Percentiles rank a stretch among this genome's conserved stretches.
phyloP scores from a whole-genome alignment of 768 basidiomycete species.

The Exsudoporus frostii region DNA sequence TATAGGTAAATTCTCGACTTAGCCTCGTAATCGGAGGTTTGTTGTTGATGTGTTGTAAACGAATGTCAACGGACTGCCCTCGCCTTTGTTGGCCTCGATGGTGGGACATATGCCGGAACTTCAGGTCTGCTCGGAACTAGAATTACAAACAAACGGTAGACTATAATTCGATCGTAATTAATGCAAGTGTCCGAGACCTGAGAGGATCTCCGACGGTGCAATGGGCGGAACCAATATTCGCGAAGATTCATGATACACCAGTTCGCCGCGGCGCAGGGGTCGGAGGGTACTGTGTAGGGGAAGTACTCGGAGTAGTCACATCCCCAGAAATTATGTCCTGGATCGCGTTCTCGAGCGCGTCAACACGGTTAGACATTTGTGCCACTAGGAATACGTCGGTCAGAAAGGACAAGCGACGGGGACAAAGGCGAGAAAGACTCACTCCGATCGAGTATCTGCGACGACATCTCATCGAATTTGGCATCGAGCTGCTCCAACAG shows the following conservation, averaged over 20 bases:
- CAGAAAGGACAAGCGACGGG: not conserved
- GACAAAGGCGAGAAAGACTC: constrained; percentile 29
- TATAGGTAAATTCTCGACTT: constrained; percentile 2
- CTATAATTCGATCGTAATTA: constrained; percentile 16
- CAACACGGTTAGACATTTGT: constrained; percentile 90
- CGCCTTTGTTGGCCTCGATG: not conserved
- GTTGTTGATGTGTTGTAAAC: not conserved
- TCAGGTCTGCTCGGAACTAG: not conserved
- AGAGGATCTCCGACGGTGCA: constrained; percentile 10
- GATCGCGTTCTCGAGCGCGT: constrained; percentile 84
- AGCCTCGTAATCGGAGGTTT: constrained; percentile 9
- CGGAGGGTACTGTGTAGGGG: constrained; percentile 46
- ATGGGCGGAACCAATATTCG: constrained; percentile 10
- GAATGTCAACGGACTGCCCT: not conserved
- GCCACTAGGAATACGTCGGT: constrained; percentile 55
- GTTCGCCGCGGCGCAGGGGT: constrained; percentile 41
- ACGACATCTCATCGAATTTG: constrained; percentile 92
- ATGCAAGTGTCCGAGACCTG: constrained; percentile 8
- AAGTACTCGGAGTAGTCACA: constrained; percentile 46
- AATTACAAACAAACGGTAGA: constrained; percentile 17
- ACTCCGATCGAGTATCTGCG: constrained; percentile 84
- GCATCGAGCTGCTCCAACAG: constrained; percentile 84
- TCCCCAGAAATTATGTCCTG: constrained; percentile 89
- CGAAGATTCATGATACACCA: constrained; percentile 19
- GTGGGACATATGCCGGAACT: not conserved